These are phyloP conservation scores for Trametes punicea DNA, from an alignment of 768 basidiomycete species.

Conservation along the genomic window DNA sequence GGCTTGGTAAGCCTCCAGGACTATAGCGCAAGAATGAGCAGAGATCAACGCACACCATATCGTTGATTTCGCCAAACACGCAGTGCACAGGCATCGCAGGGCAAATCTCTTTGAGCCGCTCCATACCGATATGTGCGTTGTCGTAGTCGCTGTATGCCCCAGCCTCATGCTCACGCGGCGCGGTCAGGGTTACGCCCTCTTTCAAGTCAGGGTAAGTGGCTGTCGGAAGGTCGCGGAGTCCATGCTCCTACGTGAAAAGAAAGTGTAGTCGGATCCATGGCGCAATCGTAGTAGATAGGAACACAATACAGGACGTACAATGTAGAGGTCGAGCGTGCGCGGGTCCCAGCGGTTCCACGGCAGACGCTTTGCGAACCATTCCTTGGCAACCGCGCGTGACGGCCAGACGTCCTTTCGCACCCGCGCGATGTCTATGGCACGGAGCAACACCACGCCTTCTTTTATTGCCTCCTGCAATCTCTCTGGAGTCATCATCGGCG, in stretches of 20 bases:
- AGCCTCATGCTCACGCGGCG: constrained; percentile 20
- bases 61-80: constrained; percentile 17
- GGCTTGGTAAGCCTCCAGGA: background rate
- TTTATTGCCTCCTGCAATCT: background rate
- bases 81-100: constrained; percentile 18
- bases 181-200: constrained; percentile 26
- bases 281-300: background rate
- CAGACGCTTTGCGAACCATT: constrained; percentile 7
- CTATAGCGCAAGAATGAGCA: background rate
- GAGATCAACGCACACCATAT: background rate
- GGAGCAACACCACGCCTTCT: background rate
- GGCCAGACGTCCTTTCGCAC: constrained; percentile 1
- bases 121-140: constrained; percentile 10
- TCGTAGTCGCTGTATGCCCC: constrained; percentile 20
- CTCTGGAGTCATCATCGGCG: constrained; percentile 5
- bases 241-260: constrained; percentile 13
- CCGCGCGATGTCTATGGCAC: background rate
- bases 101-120: constrained; percentile 11
- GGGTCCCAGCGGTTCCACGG: constrained; percentile 10
- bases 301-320: constrained; percentile 1
- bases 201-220: constrained; percentile 20
- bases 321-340: constrained; percentile 3
- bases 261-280: no score
- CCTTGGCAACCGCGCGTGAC: background rate
- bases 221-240: constrained; percentile 21